Evolutionary conservation across 768 basidiomycete genomes (phyloP).

Genomic region (Lactarius hatsudake): DNA sequence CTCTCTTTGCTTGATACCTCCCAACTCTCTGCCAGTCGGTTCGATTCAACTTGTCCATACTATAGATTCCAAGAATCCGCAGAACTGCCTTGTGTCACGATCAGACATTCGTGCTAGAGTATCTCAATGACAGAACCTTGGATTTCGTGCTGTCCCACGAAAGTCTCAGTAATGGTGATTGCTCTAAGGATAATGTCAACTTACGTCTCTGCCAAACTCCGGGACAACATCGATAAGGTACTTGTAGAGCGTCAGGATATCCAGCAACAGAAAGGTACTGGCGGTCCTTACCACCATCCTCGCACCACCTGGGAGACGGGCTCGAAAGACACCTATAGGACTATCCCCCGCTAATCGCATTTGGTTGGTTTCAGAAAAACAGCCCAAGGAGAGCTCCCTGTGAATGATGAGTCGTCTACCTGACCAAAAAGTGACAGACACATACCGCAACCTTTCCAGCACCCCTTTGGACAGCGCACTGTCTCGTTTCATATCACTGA

Average conservation of each 20-base stretch:
- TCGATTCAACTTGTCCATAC: slow-evolving; percentile 16
- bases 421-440: background rate
- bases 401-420: background rate
- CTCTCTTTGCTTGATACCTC: slow-evolving; percentile 4
- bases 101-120: background rate
- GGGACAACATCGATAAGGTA: slow-evolving; percentile 22
- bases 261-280: too few relatives aligned
- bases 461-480: background rate
- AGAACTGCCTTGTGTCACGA: background rate
- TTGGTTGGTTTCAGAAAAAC: slow-evolving; percentile 23
- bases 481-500: slow-evolving; percentile 5
- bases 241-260: slow-evolving; percentile 8
- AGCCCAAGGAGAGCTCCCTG: slow-evolving; percentile 23
- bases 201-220: slow-evolving; percentile 21
- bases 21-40: slow-evolving; percentile 16
- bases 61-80: slow-evolving; percentile 12
- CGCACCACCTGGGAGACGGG: slow-evolving; percentile 20
- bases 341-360: slow-evolving; percentile 18
- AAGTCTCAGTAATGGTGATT: background rate
- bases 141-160: slow-evolving; percentile 6
- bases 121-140: slow-evolving; percentile 14
- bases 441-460: slow-evolving; percentile 16
- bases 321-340: slow-evolving; percentile 20
- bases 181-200: background rate
- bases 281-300: slow-evolving; percentile 19